A percentile compares a stretch with the other conserved stretches of the same genome.
Evolutionary conservation across 2,329 filamentous ascomycete genomes (phyloP).

Genomic region (Colletotrichum eleusines): DNA sequence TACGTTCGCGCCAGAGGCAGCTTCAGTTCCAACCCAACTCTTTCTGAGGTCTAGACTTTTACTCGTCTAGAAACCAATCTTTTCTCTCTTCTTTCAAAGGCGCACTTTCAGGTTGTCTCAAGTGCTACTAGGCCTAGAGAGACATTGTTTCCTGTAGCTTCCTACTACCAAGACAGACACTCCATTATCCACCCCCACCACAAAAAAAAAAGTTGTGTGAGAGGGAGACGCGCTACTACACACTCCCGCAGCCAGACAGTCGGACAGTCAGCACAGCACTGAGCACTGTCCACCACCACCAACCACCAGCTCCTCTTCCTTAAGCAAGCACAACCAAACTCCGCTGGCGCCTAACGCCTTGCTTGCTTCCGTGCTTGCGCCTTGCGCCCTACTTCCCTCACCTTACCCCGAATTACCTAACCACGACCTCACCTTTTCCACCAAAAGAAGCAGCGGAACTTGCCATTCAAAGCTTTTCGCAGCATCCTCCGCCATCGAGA

Average conservation of each 20-base stretch:
- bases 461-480: slow-evolving; percentile 39
- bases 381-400: slow-evolving; percentile 4
- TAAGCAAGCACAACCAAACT: background rate
- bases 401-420: slow-evolving; percentile 36
- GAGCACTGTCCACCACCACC: slow-evolving; percentile 4
- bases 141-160: slow-evolving; percentile 2
- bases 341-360: slow-evolving; percentile 30
- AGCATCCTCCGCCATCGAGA: slow-evolving; percentile 30
- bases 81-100: background rate
- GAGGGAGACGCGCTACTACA: slow-evolving; percentile 14
- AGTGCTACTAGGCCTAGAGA: slow-evolving; percentile 11
- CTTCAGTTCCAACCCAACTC: background rate
- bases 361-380: slow-evolving; percentile 11
- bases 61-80: background rate
- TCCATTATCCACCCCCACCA: slow-evolving; percentile 10
- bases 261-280: slow-evolving; percentile 14
- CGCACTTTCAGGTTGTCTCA: slow-evolving; percentile 16
- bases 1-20: background rate
- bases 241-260: background rate
- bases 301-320: too few species aligned
- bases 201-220: slow-evolving; percentile 23
- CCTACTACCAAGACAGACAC: slow-evolving; percentile 7
- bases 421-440: slow-evolving; percentile 28
- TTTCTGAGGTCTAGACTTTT: slow-evolving; percentile 5
- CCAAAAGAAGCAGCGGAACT: slow-evolving; percentile 34